These are phyloP conservation scores for Hanseniaspora opuntiae DNA, from an alignment of 805 yeast species.

Conservation along the genomic window DNA sequence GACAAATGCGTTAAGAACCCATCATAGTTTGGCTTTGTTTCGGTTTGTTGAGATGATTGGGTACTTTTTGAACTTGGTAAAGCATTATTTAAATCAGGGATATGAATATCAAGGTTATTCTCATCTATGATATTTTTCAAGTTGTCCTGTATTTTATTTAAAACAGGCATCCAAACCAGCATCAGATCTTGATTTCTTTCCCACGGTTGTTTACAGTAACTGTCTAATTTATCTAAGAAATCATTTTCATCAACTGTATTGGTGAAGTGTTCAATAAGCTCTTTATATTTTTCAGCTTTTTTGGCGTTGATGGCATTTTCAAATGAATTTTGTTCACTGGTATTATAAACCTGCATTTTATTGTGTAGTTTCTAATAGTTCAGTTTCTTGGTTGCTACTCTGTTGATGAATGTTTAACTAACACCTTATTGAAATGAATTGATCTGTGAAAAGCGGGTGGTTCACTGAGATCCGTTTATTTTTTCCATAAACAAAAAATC, in stretches of 20 bases:
- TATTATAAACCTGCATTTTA: not conserved
- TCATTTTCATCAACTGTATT: slow-evolving; percentile 26
- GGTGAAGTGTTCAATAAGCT: slow-evolving; percentile 28
- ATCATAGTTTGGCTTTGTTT: slow-evolving; percentile 29
- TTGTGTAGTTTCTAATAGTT: not conserved
- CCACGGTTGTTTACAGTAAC: slow-evolving; percentile 33
- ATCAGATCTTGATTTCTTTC: slow-evolving; percentile 55
- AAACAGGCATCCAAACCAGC: slow-evolving; percentile 60
- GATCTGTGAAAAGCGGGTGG: too few relatives aligned
- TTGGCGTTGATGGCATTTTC: slow-evolving; percentile 24
- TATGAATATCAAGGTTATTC: slow-evolving; percentile 28
- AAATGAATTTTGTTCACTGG: slow-evolving; percentile 19
- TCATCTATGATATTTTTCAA: slow-evolving; percentile 41
- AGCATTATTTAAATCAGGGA: slow-evolving; percentile 13
- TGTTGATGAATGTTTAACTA: not conserved
- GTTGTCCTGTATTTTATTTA: slow-evolving; percentile 62
- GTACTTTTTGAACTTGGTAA: not conserved
- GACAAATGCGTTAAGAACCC: slow-evolving; percentile 31
- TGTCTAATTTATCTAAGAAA: slow-evolving; percentile 30
- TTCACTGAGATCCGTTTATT: too few relatives aligned
- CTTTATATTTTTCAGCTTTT: slow-evolving; percentile 23
- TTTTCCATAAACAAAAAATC: too few relatives aligned
- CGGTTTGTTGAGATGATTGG: slow-evolving; percentile 2
- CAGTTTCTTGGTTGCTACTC: not conserved
- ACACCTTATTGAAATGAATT: not conserved